Evolutionary conservation across 257 asterid genomes (phyloP), one percentile per base, ranked within the genome.

Genomic region (Leonotis leonurus): DNA sequence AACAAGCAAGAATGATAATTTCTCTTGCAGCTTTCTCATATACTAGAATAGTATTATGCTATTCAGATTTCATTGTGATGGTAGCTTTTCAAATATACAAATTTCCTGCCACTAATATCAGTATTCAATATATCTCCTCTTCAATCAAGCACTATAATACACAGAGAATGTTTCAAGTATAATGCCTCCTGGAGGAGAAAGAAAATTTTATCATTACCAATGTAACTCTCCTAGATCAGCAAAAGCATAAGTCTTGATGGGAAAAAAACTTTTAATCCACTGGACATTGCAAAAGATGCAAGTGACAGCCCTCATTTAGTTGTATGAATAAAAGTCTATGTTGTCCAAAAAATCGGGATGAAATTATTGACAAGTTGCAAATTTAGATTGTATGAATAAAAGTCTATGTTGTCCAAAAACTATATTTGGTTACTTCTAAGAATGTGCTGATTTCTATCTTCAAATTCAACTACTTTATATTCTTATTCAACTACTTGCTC

Each of bases 1-100:
- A 58, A 64, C 49, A 45, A 60, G 65, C 39, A 71, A 35, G 51
- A 64, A 27, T 29, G 20, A 35, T 44, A 45, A 12, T 33, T 30
- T 27, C 60, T 18, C 27, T 64, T 5, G 14, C 10, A 44, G 45
- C 46, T 58, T 21, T 17, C 45, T 53, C 44, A 51, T 16, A 41
- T 26, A 26, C 45, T 24, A 9, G 26, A n/a, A 51, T 35, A 37
- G 18, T 54, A n/a, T n/a, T n/a, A n/a, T n/a, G n/a, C n/a, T n/a
- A n/a, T n/a, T n/a, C n/a, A 14, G 40, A 70, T 70, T n/a, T n/a
- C n/a, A n/a, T n/a, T n/a, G n/a, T n/a, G n/a, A n/a, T n/a, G n/a
- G n/a, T n/a, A n/a, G 61, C 35, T 35, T 71, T 51, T 49, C 41
- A 30, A 56, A 44, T 14, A 21, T 37, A 48, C 25, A 54, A 21